These are phyloP conservation scores for Fibroporia radiculosa DNA, from an alignment of 768 basidiomycete genomes.

Conservation along the genomic window DNA sequence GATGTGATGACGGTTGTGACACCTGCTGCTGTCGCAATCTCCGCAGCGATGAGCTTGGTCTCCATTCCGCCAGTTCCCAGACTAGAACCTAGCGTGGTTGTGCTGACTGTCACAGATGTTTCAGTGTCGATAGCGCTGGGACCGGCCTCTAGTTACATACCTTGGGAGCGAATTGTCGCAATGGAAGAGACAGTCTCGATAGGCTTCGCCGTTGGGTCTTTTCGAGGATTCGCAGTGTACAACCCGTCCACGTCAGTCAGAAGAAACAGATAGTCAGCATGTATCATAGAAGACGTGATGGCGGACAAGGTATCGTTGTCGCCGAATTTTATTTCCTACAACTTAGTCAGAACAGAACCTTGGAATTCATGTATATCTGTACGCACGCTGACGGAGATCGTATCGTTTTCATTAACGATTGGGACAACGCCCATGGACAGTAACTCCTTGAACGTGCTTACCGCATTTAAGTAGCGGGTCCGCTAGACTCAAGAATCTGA, in stretches of 20 bases:
- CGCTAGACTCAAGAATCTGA: constrained; percentile 39
- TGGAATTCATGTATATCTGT: too few relatives aligned
- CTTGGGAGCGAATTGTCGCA: constrained; percentile 70
- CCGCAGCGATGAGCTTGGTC: constrained; percentile 96
- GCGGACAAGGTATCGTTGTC: constrained; percentile 98
- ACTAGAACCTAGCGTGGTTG: constrained; percentile 83
- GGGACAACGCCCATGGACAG: constrained; percentile 92
- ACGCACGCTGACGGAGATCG: constrained; percentile 92
- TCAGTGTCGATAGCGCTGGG: neutral
- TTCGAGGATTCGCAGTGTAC: constrained; percentile 92
- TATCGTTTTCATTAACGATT: constrained; percentile 99
- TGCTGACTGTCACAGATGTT: constrained; percentile 58
- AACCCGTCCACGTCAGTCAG: constrained; percentile 95
- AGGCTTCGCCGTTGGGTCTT: constrained; percentile 72
- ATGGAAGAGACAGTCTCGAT: constrained; percentile 84
- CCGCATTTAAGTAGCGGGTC: constrained; percentile 92
- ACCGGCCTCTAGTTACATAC: constrained; percentile 30
- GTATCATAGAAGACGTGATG: constrained; percentile 95
- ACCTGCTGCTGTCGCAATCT: constrained; percentile 93
- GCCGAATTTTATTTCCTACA: constrained; percentile 98
- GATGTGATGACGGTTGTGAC: constrained; percentile 88
- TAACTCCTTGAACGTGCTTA: constrained; percentile 90
- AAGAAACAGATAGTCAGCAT: constrained; percentile 95
- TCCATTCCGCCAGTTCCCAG: constrained; percentile 99
- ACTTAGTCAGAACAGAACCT: too few relatives aligned